A percentile compares a stretch with the other conserved stretches of the same genome.
Evolutionary conservation across 2,329 filamentous ascomycete genomes (phyloP).

Genomic region (Penicillium janthinellum): DNA sequence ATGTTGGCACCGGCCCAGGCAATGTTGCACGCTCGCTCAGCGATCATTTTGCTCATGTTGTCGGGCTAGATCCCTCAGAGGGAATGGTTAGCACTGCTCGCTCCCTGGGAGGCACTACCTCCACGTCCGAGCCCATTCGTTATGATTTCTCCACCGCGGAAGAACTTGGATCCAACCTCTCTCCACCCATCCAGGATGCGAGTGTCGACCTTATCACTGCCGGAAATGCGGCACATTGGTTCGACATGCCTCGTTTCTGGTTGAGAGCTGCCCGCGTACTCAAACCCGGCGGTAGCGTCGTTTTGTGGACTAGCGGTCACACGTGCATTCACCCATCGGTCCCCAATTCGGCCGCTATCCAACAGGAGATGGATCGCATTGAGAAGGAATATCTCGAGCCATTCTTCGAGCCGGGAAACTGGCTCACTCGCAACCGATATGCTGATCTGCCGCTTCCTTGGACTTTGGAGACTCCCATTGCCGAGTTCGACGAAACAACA

Average conservation of each 20-base stretch:
- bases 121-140: constrained; percentile 38
- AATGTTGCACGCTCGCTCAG: constrained; percentile 50
- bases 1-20: constrained; percentile 62
- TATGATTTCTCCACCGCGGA: constrained; percentile 52
- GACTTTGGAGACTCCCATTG: constrained; percentile 39
- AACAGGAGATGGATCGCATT: constrained; percentile 44
- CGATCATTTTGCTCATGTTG: constrained; percentile 47
- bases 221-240: constrained; percentile 60
- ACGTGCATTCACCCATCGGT: constrained; percentile 29
- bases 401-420: constrained; percentile 48
- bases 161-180: constrained; percentile 39
- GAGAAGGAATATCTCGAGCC: constrained; percentile 40
- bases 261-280: constrained; percentile 49
- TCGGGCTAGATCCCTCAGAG: constrained; percentile 56
- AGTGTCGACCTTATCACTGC: constrained; percentile 55
- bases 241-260: constrained; percentile 58
- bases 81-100: constrained; percentile 57
- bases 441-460: constrained; percentile 52
- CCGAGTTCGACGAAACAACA: constrained; percentile 42
- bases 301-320: constrained; percentile 50
- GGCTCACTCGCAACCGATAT: constrained; percentile 45
- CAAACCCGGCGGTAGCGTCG: constrained; percentile 57
- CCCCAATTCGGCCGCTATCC: constrained; percentile 47
- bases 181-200: constrained; percentile 31
- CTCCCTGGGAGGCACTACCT: constrained; percentile 37